Base-by-base conservation (phyloP, 2,329 filamentous ascomycete species). In the Penicillium rolfsii region DNA sequence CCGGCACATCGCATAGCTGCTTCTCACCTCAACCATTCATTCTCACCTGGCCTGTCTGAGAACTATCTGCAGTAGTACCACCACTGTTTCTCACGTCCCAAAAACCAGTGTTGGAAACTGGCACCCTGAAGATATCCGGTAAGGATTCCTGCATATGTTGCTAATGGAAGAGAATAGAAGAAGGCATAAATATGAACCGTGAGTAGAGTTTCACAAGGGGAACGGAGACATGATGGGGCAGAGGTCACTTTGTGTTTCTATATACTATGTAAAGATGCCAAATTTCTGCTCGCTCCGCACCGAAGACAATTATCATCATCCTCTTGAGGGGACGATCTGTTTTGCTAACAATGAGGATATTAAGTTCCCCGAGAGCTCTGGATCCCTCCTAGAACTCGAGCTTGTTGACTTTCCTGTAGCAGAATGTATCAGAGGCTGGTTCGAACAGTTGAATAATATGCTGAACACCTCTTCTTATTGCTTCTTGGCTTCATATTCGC, bases 61-160 rank as follows among this genome's bases (percentile, higher is more conserved):
- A 48, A 3, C 40, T 48, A 9, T 56, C 43, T n/a, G 30, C 41
- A 19, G 40, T 36, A 4, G 16, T 41, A 26, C 14, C 28, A 19
- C 54, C 54, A 1, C 54, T 30, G 28, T 56, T 38, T 38, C 52
- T 55, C 4, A 55, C 26, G 19, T 55, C 52, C 52, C 52, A 55
- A 2, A 55, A 55, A 2, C 52, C 52, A 12, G 52, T 45, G 9
- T 55, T 38, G 9, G 45, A 43, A 19, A 45, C 7, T 2, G 52
- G 52, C 11, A 28, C 22, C 33, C 3, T 9, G 8, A 41, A 55
- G 38, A 55, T 22, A 8, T 55, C 28, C 8, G 52, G 38, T 4
- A 14, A 22, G 14, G 36, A 43, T 19, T 24, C 24, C 26, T 38
- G 14, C 36, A 55, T 43, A 26, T 55, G 36, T 14, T 11, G 24